These are phyloP conservation scores for Leishmania gerbilli DNA, from an alignment of 208 protist genomes.

Conservation along the genomic window DNA sequence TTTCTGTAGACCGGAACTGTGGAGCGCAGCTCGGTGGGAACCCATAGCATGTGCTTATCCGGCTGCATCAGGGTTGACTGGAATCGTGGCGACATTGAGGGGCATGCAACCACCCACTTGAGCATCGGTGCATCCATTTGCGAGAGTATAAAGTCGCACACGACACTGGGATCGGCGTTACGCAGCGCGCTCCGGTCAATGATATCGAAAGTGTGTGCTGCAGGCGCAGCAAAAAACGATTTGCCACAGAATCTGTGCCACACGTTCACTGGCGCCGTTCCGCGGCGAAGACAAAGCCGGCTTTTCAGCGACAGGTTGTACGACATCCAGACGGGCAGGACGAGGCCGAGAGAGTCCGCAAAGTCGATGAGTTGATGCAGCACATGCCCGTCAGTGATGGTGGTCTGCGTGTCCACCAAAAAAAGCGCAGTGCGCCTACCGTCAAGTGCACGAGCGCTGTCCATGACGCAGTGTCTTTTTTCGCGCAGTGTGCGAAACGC, in stretches of 20 bases:
- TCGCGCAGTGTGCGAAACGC: not conserved
- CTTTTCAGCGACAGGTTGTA: not conserved
- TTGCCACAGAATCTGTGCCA: slow-evolving; percentile 21
- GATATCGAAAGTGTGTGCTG: not conserved
- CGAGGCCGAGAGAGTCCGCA: not conserved
- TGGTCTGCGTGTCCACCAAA: not conserved
- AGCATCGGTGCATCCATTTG: not conserved
- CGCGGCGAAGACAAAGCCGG: not conserved
- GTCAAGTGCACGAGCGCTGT: not conserved
- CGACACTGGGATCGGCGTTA: not conserved
- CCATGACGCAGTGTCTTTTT: not conserved
- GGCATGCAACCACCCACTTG: slow-evolving; percentile 10
- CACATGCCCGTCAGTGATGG: slow-evolving; percentile 1
- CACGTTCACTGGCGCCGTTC: slow-evolving; percentile 11
- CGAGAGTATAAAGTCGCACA: not conserved
- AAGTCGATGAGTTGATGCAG: slow-evolving; percentile 9
- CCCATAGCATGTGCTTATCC: not conserved
- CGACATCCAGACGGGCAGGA: slow-evolving; percentile 8
- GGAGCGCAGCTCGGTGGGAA: not conserved
- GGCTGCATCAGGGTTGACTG: not conserved
- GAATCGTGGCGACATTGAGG: not conserved
- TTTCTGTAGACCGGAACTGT: not conserved
- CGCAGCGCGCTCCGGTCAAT: not conserved
- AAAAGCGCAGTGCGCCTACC: not conserved
- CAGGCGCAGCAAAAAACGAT: slow-evolving; percentile 11